Conservation (phyloP, 1,139 yeast genomes). For the Pichia sp. region DNA sequence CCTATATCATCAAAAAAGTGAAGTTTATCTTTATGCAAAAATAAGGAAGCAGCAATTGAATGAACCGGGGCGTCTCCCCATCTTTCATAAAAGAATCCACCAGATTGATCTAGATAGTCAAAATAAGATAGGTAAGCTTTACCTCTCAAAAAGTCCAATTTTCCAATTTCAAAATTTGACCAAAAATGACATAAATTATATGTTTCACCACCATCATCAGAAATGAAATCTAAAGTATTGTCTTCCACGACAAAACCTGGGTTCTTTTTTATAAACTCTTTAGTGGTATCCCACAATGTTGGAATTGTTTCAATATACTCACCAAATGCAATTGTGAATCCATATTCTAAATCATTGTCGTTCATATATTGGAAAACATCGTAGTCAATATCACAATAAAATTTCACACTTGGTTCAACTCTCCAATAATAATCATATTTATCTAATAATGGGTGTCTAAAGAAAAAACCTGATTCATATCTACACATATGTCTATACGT, state of each 20-base stretch:
- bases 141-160: slow-evolving; percentile 67
- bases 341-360: slow-evolving; percentile 53
- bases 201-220: slow-evolving; percentile 46
- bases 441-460: slow-evolving; percentile 49
- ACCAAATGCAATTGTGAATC: slow-evolving; percentile 56
- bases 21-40: slow-evolving; percentile 53
- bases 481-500: slow-evolving; percentile 68
- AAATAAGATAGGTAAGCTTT: slow-evolving; percentile 64
- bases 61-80: slow-evolving; percentile 97
- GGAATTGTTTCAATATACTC: slow-evolving; percentile 50
- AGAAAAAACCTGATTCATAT: slow-evolving; percentile 64
- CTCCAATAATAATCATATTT: slow-evolving; percentile 71
- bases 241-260: slow-evolving; percentile 41
- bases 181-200: slow-evolving; percentile 85
- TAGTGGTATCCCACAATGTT: slow-evolving; percentile 57
- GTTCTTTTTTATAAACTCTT: slow-evolving; percentile 42
- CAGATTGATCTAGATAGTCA: slow-evolving; percentile 63
- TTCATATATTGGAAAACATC: slow-evolving; percentile 64
- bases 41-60: slow-evolving; percentile 71
- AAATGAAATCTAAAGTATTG: slow-evolving; percentile 54
- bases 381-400: slow-evolving; percentile 58
- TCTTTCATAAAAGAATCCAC: slow-evolving; percentile 87
- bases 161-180: slow-evolving; percentile 85
- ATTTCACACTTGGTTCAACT: slow-evolving; percentile 61
- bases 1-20: slow-evolving; percentile 82